These are phyloP conservation scores for Aspergillus tanneri DNA, from an alignment of 2,329 filamentous ascomycete species.

Conservation along the genomic window DNA sequence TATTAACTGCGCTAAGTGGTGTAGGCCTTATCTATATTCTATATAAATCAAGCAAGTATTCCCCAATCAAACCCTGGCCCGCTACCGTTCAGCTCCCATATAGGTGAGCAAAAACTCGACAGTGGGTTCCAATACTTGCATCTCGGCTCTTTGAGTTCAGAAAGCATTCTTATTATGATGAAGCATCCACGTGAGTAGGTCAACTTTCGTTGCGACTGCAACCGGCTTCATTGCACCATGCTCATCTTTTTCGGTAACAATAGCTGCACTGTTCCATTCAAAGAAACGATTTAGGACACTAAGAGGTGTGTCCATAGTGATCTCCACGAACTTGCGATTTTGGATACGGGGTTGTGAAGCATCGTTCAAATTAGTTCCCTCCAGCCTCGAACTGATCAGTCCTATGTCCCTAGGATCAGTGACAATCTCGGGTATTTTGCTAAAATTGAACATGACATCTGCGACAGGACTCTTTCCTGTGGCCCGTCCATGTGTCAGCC, in stretches of 20 bases:
- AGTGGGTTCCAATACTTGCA: too few species aligned
- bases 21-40: too few species aligned
- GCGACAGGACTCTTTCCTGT: slow-evolving; percentile 70
- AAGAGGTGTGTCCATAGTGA: slow-evolving; percentile 85
- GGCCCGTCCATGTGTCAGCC: slow-evolving; percentile 80
- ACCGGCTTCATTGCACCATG: slow-evolving; percentile 69
- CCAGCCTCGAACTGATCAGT: slow-evolving; percentile 27
- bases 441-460: slow-evolving; percentile 97
- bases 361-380: slow-evolving; percentile 10
- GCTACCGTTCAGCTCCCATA: too few species aligned
- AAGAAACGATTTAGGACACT: slow-evolving; percentile 86
- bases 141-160: background rate
- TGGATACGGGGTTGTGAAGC: slow-evolving; percentile 47
- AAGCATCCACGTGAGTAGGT: slow-evolving; percentile 88
- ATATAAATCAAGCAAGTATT: background rate
- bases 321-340: slow-evolving; percentile 79
- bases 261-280: slow-evolving; percentile 95
- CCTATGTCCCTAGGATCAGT: slow-evolving; percentile 75
- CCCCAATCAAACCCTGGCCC: background rate
- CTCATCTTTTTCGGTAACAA: slow-evolving; percentile 77
- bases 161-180: slow-evolving; percentile 52
- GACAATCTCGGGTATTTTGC: slow-evolving; percentile 79
- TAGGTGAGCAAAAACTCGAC: too few species aligned
- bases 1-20: too few species aligned
- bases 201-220: slow-evolving; percentile 94